These are phyloP conservation scores for Diaporthe sp. DNA, from an alignment of 2,329 filamentous ascomycete genomes.

Conservation along the genomic window DNA sequence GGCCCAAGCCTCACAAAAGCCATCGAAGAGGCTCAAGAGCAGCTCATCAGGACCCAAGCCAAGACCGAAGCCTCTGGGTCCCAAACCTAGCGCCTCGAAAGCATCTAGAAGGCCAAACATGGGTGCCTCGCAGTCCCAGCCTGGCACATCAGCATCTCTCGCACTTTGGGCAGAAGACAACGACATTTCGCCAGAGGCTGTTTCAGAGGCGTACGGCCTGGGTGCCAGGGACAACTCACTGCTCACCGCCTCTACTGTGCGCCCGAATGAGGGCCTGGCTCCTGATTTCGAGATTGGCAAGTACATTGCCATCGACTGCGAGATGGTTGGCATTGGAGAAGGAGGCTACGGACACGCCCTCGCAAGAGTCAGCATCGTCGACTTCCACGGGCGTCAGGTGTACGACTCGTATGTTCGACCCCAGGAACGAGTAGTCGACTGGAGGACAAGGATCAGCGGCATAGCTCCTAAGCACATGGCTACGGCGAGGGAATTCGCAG, in stretches of 20 bases:
- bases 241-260: conserved; percentile 62
- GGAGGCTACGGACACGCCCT: conserved; percentile 80
- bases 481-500: conserved; percentile 77
- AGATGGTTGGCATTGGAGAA: conserved; percentile 93
- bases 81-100: conserved; percentile 42
- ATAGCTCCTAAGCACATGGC: conserved; percentile 82
- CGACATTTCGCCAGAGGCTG: conserved; percentile 70
- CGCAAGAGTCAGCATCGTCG: conserved; percentile 90
- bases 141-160: conserved; percentile 66
- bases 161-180: conserved; percentile 74
- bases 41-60: conserved; percentile 30
- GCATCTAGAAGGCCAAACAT: conserved; percentile 54
- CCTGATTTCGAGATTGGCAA: conserved; percentile 81
- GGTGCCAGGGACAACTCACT: conserved; percentile 65
- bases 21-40: conserved; percentile 51
- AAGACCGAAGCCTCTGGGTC: conserved; percentile 37
- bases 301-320: conserved; percentile 94
- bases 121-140: conserved; percentile 67
- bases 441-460: conserved; percentile 89
- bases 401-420: conserved; percentile 95
- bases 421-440: conserved; percentile 85
- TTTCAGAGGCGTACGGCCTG: conserved; percentile 74
- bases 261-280: conserved; percentile 75
- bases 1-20: conserved; percentile 43
- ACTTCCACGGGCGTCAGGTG: conserved; percentile 92